Conservation (phyloP, 306 rosid genomes). For the Malus asiatica region DNA sequence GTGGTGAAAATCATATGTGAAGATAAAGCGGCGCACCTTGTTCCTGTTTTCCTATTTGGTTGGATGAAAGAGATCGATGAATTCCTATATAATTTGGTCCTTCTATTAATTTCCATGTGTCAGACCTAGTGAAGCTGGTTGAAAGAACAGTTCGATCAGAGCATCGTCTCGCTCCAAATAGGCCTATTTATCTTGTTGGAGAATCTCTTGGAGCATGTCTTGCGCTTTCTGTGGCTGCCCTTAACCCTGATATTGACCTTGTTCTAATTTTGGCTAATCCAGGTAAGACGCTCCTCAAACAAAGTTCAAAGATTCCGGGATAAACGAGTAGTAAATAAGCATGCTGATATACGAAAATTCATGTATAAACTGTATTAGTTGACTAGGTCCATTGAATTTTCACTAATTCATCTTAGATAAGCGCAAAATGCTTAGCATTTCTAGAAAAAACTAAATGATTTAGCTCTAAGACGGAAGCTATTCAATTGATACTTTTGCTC, state of each 20-base stretch:
- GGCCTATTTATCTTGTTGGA: slow-evolving; percentile 83
- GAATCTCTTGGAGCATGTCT: slow-evolving; percentile 87
- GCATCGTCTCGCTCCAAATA: slow-evolving; percentile 43
- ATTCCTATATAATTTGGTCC: slow-evolving; percentile 3
- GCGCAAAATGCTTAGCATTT: not conserved
- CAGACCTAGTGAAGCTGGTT: slow-evolving; percentile 74
- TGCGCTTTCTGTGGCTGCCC: slow-evolving; percentile 78
- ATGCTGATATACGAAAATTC: not conserved
- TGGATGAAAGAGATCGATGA: not conserved
- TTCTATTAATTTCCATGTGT: slow-evolving; percentile 7
- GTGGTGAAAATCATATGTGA: not conserved
- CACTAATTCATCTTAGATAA: not conserved
- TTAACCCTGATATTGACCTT: slow-evolving; percentile 70
- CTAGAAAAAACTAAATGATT: not conserved
- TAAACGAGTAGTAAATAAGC: not conserved
- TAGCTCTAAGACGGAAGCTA: not conserved
- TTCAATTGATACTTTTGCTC: slow-evolving; percentile 12
- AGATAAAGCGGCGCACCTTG: not conserved
- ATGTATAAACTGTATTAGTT: not conserved
- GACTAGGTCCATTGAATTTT: not conserved
- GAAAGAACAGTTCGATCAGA: slow-evolving; percentile 50
- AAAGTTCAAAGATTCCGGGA: not conserved
- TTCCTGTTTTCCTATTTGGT: not conserved
- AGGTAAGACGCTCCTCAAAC: slow-evolving; percentile 29
- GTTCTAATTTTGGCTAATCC: slow-evolving; percentile 78